Evolutionary conservation across 495 filamentous ascomycete species (phyloP), one percentile per base, ranked within the genome.

Genomic region (Hyaloscypha bicolor): DNA sequence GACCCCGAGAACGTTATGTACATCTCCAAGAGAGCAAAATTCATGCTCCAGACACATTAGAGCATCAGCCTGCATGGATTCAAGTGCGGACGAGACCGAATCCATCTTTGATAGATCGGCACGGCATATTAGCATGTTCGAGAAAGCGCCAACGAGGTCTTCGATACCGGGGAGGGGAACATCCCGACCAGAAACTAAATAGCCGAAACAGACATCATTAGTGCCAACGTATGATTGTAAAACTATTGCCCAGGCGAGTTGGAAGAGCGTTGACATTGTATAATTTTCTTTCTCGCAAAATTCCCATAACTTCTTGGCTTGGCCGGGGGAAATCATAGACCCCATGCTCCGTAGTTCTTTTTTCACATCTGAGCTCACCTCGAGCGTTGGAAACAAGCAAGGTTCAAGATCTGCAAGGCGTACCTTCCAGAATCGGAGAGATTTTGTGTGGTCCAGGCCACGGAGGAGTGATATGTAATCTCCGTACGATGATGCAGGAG

Each of bases 151-250:
- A 52, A 74, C 78, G 9, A 53, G 55, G 0, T 64, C 55, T 42
- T 75, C 78, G 0, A 69, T 70, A 56, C 76, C 77, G 45, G n/a
- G 9, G 12, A 73, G 39, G 4, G 64, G 68, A 29, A 62, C 55
- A 56, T 73, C 68, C 19, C 71, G 32, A 5, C 71, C 71, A 32
- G 71, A 70, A 0, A 55, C 22, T 19, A 74, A 35, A 32, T 75
- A 78, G 22, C 86, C 86, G 67, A 89, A 90, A 66, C 82, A 85
- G n/a, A 88, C 78, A 33, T 85, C 80, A 55, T 86, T 79, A 4
- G 79, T 82, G 1, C 75, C 76, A 1, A 83, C 86, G 68, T 85
- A 85, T 11, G 73, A 72, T 35, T 79, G 78, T 8, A 89, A 77
- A 0, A 87, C 81, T 12, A 88, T 73, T 4, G 83, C 83, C 87